Conservation (phyloP, 495 filamentous ascomycete genomes). For the Acidiella bohemica region DNA sequence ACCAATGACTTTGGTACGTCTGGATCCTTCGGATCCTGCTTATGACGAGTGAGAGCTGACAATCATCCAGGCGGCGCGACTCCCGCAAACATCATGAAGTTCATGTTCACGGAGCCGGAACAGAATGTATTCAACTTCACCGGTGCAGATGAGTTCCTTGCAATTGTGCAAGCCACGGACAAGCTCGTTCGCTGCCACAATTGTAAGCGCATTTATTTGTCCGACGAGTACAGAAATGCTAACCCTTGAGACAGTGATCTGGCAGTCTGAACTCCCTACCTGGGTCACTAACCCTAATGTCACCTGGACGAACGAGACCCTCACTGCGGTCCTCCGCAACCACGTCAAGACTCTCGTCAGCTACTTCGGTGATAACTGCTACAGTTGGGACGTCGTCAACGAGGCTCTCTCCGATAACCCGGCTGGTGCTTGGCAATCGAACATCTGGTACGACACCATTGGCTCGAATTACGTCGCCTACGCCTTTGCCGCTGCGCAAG, state of each 20-base stretch:
- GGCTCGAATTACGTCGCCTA: slow-evolving; percentile 24
- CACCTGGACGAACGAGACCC: slow-evolving; percentile 20
- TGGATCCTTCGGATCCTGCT: too few relatives aligned
- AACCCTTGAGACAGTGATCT: too few relatives aligned
- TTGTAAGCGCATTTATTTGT: too few relatives aligned
- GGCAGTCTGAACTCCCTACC: slow-evolving; percentile 25
- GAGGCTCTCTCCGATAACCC: slow-evolving; percentile 26
- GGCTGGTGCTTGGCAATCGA: slow-evolving; percentile 20
- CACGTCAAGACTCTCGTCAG: slow-evolving; percentile 25
- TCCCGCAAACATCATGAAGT: slow-evolving; percentile 41
- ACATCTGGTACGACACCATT: slow-evolving; percentile 23
- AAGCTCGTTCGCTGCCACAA: slow-evolving; percentile 29
- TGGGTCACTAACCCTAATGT: slow-evolving; percentile 22
- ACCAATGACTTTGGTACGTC: slow-evolving; percentile 38
- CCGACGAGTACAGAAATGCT: too few relatives aligned
- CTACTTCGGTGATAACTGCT: slow-evolving; percentile 25
- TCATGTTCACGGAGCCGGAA: slow-evolving; percentile 32
- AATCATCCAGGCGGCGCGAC: slow-evolving; percentile 41
- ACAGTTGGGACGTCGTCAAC: slow-evolving; percentile 31
- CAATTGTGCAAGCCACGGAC: slow-evolving; percentile 11
- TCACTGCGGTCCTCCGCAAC: slow-evolving; percentile 21
- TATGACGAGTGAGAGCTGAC: too few relatives aligned
- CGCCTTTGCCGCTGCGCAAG: slow-evolving; percentile 24
- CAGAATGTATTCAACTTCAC: slow-evolving; percentile 28
- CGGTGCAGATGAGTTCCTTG: slow-evolving; percentile 22